A percentile compares a stretch with the other conserved stretches of the same genome.
Evolutionary conservation across 2,329 filamentous ascomycete species (phyloP).

Genomic region (Fusarium temperatum): DNA sequence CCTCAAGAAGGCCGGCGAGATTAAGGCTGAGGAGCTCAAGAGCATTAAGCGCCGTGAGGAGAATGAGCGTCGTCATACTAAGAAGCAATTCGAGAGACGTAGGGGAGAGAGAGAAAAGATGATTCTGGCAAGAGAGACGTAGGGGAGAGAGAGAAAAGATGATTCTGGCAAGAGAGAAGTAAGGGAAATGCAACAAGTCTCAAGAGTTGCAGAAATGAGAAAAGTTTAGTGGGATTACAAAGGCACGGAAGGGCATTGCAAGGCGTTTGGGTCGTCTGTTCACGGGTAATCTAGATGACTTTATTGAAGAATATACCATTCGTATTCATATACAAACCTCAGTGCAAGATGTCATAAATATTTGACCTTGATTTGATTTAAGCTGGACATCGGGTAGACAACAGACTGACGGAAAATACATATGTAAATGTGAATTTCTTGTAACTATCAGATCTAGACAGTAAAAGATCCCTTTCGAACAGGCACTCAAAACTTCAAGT

Average conservation of each 20-base stretch:
- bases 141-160: slow-evolving; percentile 92
- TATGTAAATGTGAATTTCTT: slow-evolving; percentile 8
- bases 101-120: slow-evolving; percentile 92
- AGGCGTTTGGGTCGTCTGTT: slow-evolving; percentile 45
- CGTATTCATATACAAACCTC: not conserved
- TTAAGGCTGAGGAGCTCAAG: slow-evolving; percentile 89
- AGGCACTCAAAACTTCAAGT: slow-evolving; percentile 13
- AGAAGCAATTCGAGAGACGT: slow-evolving; percentile 79
- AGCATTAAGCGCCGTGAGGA: slow-evolving; percentile 91
- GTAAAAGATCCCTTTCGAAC: slow-evolving; percentile 15
- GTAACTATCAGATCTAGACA: slow-evolving; percentile 27
- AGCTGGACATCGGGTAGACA: not conserved
- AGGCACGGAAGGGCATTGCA: slow-evolving; percentile 45
- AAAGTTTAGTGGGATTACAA: slow-evolving; percentile 32
- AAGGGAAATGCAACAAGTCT: slow-evolving; percentile 18
- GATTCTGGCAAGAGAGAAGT: slow-evolving; percentile 74
- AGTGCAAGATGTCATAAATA: not conserved
- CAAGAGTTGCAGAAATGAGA: slow-evolving; percentile 3
- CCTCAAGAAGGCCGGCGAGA: slow-evolving; percentile 94
- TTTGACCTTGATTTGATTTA: not conserved
- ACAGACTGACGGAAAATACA: not conserved
- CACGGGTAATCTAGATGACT: slow-evolving; percentile 31
- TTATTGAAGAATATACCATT: slow-evolving; percentile 35
- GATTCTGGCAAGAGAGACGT: slow-evolving; percentile 74
- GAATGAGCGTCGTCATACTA: slow-evolving; percentile 91